phyloP scores from a whole-genome alignment of 1,284 basidiomycete genomes.

The Sphaerobolus stellatus region DNA sequence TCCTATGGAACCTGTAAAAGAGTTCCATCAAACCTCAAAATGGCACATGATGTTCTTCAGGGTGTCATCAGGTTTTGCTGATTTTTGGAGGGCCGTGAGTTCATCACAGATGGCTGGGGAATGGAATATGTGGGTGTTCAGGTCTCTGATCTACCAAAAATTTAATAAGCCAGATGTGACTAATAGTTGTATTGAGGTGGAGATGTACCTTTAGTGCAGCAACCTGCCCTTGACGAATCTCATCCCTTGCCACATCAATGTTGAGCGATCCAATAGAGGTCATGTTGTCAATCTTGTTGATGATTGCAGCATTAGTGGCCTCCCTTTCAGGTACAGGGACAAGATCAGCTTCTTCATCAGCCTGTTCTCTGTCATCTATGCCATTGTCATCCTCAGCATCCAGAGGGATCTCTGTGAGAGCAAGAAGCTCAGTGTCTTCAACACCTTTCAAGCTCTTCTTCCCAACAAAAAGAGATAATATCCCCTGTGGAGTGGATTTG shows the following conservation, averaged over 20 bases:
- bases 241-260: not conserved
- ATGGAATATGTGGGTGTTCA: not conserved
- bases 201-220: not conserved
- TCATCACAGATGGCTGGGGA: not conserved
- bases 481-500: not conserved
- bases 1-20: slow-evolving; percentile 16
- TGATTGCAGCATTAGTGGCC: not conserved
- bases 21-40: slow-evolving; percentile 24
- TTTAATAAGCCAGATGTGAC: not conserved
- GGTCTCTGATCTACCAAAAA: not conserved
- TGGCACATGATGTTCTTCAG: not conserved
- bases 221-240: not conserved
- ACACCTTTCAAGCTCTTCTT: not conserved
- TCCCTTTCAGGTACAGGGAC: not conserved
- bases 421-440: not conserved
- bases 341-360: not conserved
- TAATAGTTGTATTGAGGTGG: not conserved
- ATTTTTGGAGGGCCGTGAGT: not conserved
- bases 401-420: not conserved
- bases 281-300: no score
- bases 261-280: not conserved
- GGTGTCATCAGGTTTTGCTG: not conserved
- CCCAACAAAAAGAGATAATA: not conserved
- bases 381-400: not conserved
- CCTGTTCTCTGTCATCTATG: not conserved